Conservation (phyloP, 2,329 filamentous ascomycete genomes). For the Herpotrichia juniperi region DNA sequence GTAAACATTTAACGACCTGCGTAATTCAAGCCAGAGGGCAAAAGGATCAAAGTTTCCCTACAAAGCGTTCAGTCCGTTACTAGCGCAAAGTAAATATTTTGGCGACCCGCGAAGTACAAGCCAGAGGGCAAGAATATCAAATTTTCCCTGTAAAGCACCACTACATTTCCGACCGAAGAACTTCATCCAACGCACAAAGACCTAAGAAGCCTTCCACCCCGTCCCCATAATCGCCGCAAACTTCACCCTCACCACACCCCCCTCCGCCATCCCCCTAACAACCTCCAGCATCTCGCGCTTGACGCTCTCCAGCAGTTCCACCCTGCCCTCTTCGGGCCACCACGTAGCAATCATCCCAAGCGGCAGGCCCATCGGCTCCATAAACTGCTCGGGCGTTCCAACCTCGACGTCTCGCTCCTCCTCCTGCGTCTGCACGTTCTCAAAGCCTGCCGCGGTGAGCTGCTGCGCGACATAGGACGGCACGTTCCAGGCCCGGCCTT, state of each 20-base stretch:
- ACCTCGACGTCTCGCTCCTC: slow-evolving; percentile 9
- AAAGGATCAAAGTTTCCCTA: no score
- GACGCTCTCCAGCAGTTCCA: slow-evolving; percentile 8
- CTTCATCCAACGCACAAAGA: neutral
- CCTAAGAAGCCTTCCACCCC: slow-evolving; percentile 5
- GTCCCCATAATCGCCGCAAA: slow-evolving; percentile 3
- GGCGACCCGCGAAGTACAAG: no score
- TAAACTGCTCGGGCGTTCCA: slow-evolving; percentile 22
- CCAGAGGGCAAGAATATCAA: no score
- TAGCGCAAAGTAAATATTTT: no score
- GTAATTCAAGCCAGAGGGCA: no score
- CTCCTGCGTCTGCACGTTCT: slow-evolving; percentile 15
- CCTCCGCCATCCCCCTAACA: slow-evolving; percentile 17
- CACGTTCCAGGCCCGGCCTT: slow-evolving; percentile 16
- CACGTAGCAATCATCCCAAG: slow-evolving; percentile 17
- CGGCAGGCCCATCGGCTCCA: slow-evolving; percentile 24
- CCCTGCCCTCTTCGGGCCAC: slow-evolving; percentile 25
- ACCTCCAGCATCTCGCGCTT: slow-evolving; percentile 17
- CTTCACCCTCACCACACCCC: slow-evolving; percentile 2
- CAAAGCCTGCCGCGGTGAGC: slow-evolving; percentile 23
- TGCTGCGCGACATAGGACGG: slow-evolving; percentile 13
- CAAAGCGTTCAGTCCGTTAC: no score
- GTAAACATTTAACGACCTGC: no score
- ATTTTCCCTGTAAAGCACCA: no score
- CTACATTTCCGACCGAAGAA: no score